Conservation (phyloP, 2,329 filamentous ascomycete species). For the Claviceps arundinis region DNA sequence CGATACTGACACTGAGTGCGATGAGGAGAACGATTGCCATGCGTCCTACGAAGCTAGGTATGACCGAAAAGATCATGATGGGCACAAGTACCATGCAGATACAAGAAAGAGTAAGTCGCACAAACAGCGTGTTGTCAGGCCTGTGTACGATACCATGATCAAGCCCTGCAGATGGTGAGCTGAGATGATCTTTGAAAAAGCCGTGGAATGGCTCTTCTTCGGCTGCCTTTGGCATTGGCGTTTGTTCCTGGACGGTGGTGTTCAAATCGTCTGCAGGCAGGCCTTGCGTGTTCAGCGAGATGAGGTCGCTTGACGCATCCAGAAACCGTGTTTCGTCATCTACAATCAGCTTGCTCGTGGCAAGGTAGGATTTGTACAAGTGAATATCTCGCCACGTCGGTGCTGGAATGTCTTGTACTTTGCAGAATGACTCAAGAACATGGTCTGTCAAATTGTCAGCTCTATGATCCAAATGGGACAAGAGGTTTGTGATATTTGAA, state of each 20-base stretch:
- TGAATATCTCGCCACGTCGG: slow-evolving; percentile 35
- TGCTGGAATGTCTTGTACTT: slow-evolving; percentile 33
- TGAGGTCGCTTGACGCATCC: slow-evolving; percentile 38
- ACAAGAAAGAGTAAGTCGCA: slow-evolving; percentile 5
- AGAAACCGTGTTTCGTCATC: slow-evolving; percentile 49
- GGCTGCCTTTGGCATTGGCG: slow-evolving; percentile 11
- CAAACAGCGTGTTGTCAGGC: neutral
- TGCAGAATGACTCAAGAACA: slow-evolving; percentile 44
- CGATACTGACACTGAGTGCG: slow-evolving; percentile 28
- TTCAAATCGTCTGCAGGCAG: slow-evolving; percentile 4
- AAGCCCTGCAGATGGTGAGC: neutral
- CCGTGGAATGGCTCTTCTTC: slow-evolving; percentile 3
- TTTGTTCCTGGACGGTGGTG: slow-evolving; percentile 10
- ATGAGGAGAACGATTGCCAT: slow-evolving; percentile 43
- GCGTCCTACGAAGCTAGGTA: slow-evolving; percentile 42
- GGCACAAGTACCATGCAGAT: slow-evolving; percentile 35
- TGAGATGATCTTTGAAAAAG: slow-evolving; percentile 4
- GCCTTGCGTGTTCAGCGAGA: slow-evolving; percentile 20
- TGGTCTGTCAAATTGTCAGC: slow-evolving; percentile 30
- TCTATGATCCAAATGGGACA: neutral
- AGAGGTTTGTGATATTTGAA: neutral
- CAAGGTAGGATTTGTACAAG: slow-evolving; percentile 40
- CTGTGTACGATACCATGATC: neutral
- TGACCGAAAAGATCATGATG: slow-evolving; percentile 42
- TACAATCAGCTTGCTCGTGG: slow-evolving; percentile 39